Conservation (phyloP, 106 monocot species). For the Posidonia australis region DNA sequence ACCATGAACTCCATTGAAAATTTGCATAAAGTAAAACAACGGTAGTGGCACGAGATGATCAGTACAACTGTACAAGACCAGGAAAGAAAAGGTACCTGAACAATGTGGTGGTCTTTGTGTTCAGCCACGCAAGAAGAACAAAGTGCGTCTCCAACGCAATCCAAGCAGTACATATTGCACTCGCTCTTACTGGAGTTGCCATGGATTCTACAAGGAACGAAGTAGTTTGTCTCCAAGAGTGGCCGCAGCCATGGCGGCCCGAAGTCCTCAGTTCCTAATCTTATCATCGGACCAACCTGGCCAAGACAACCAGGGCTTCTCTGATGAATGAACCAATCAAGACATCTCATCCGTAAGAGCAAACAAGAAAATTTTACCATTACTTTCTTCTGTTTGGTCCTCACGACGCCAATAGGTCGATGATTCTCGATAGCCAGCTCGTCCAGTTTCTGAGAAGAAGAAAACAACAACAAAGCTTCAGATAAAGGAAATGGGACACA, state of each 20-base stretch:
- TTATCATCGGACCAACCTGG: conserved; percentile 1
- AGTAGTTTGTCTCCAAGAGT: conserved; percentile 61
- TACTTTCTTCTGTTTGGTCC: not conserved
- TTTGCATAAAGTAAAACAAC: not conserved
- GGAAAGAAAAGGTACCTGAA: conserved; percentile 77
- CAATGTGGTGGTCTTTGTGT: conserved; percentile 76
- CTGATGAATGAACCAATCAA: no score
- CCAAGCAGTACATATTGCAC: conserved; percentile 86
- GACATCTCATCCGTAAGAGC: not conserved
- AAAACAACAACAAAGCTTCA: not conserved
- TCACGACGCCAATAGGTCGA: not conserved
- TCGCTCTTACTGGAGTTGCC: conserved; percentile 58
- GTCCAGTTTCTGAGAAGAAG: not conserved
- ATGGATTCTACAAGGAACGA: conserved; percentile 49
- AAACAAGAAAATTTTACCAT: not conserved
- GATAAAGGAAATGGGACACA: no score
- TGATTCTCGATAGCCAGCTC: not conserved
- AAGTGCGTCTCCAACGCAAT: conserved; percentile 65
- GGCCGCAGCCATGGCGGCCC: conserved; percentile 72
- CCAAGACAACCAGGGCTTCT: not conserved
- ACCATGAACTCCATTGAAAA: not conserved
- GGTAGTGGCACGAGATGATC: not conserved
- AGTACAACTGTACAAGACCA: not conserved
- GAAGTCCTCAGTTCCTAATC: conserved; percentile 23
- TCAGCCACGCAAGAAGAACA: conserved; percentile 62